These are phyloP conservation scores for Calendula officinalis DNA, from an alignment of 129 eudicot genomes.

Conservation along the genomic window DNA sequence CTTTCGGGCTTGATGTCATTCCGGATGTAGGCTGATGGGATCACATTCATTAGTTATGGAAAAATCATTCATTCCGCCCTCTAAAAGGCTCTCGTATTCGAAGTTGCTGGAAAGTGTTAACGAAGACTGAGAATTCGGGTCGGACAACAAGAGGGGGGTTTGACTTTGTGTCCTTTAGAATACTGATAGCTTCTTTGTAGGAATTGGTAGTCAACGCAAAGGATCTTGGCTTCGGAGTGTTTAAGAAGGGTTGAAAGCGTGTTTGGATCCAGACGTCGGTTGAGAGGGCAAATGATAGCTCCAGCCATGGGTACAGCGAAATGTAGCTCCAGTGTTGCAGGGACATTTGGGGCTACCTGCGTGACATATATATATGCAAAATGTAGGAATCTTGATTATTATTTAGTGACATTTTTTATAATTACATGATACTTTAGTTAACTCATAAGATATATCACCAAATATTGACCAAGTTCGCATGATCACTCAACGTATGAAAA, in stretches of 20 bases:
- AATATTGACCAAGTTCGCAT: no score
- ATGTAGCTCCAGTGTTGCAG: conserved; percentile 78
- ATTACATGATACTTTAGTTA: no score
- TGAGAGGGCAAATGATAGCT: conserved; percentile 60
- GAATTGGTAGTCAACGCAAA: conserved; percentile 65
- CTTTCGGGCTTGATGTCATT: conserved; percentile 78
- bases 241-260: conserved; percentile 47
- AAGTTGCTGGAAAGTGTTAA: not conserved
- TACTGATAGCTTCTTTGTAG: conserved; percentile 40
- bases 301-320: conserved; percentile 94
- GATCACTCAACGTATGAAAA: no score
- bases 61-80: conserved; percentile 39
- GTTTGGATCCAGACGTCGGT: conserved; percentile 51
- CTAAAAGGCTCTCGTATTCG: conserved; percentile 58
- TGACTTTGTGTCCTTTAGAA: conserved; percentile 33
- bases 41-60: conserved; percentile 51
- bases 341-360: conserved; percentile 80
- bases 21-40: conserved; percentile 76
- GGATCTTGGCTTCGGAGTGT: conserved; percentile 65
- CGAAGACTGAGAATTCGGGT: conserved; percentile 15
- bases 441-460: no score
- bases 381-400: no score
- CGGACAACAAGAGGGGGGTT: conserved; percentile 45
- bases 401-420: no score
- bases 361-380: no score